Conservation (phyloP, 371 early-diverging fungal species). For the Mortierella sp. region DNA sequence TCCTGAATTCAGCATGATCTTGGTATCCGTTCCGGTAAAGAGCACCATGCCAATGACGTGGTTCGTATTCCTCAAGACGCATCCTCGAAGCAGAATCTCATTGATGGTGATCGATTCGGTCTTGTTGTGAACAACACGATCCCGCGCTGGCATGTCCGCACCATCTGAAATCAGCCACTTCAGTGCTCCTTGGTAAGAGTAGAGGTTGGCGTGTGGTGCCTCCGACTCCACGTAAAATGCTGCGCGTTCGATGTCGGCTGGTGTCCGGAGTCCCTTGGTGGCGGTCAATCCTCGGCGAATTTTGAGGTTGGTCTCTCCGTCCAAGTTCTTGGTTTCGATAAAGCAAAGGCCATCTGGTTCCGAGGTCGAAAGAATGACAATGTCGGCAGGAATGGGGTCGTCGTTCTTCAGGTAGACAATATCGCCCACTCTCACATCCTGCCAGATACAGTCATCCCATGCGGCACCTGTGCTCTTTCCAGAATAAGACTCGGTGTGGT, state of each 20-base stretch:
- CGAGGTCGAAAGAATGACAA: constrained; percentile 87
- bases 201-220: constrained; percentile 82
- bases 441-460: constrained; percentile 79
- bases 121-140: constrained; percentile 60
- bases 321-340: constrained; percentile 96
- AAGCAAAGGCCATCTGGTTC: constrained; percentile 92
- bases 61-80: constrained; percentile 91
- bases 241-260: constrained; percentile 71
- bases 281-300: constrained; percentile 71
- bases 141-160: constrained; percentile 47
- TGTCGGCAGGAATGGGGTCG: constrained; percentile 96
- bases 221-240: constrained; percentile 84
- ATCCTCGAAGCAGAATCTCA: constrained; percentile 92
- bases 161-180: constrained; percentile 62
- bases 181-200: constrained; percentile 80
- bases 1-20: constrained; percentile 92
- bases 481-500: constrained; percentile 43
- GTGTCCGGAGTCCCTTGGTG: constrained; percentile 63
- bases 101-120: constrained; percentile 84
- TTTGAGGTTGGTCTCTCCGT: constrained; percentile 95
- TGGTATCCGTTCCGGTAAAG: constrained; percentile 94
- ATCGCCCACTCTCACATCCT: constrained; percentile 93
- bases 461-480: constrained; percentile 37
- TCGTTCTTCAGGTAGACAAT: constrained; percentile 88
- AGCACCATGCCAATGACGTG: constrained; percentile 88